Evolutionary conservation across 2,329 filamentous ascomycete genomes (phyloP), one percentile per base, ranked within the genome.

Genomic region (Epichloe glyceriae): DNA sequence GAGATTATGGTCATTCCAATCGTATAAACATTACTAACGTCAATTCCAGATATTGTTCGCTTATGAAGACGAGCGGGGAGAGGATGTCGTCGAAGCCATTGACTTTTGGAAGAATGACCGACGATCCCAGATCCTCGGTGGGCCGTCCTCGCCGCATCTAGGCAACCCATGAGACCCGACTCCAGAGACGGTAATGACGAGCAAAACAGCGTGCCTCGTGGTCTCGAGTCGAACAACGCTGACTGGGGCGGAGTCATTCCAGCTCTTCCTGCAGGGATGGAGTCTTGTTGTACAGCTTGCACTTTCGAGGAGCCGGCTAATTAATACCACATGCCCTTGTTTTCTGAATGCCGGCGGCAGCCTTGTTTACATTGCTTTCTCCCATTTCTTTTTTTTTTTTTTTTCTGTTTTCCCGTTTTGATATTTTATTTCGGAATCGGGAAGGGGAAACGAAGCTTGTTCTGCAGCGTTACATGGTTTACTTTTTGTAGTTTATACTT

Each of bases 31-130:
- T 20, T 20, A 15, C 49, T 53, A 41, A 55, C 49, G 12, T 30
- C 8, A 33, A 22, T 22, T 10, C 11, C 20, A 98, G 93, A 97
- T 98, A 60, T 71, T 98, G 49, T 97, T 96, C 69, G 91, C 93
- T 46, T 96, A 96, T 66, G 93, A 98, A 73, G 91, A 97, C 62
- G 93, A 98, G 66, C 75, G 81, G 57, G 91, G 93, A 58, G 88
- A 94, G 64, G 93, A 98, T 64, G 83, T 95, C 49, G 86, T 98
- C 56, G 89, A 93, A 60, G 89, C 88, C 55, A 80, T 98, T 64
- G 93, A 98, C 71, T 98, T 98, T 73, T 98, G 91, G 91, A 88
- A 82, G 71, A 82, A 73, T 59, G 78, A 73, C 61, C 69, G 75
- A 53, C 73, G 71, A 55, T 78, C 74, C 3, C 73, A 74, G 42